Conservation (phyloP, 75 land plant species). For the Isoetes taiwanensis region DNA sequence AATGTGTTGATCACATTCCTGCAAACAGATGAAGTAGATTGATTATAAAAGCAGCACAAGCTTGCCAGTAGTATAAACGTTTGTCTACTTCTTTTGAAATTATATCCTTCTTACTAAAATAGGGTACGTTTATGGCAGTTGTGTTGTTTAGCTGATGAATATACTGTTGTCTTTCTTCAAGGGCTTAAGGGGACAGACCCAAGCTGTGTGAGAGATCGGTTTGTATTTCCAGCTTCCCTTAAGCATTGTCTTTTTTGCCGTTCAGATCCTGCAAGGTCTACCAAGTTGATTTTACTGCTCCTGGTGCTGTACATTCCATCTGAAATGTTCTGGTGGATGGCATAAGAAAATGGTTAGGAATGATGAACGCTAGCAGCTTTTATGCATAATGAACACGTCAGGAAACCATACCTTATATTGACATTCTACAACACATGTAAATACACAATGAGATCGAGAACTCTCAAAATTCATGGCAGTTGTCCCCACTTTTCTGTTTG, state of each 20-base stretch:
- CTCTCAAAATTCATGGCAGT: conserved; percentile 30
- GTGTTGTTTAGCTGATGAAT: not conserved
- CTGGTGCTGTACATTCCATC: not conserved
- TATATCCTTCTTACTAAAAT: no score
- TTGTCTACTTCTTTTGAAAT: no score
- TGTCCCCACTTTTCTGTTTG: conserved; percentile 8
- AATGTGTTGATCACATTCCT: not conserved
- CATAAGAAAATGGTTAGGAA: conserved; percentile 8
- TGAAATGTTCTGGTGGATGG: not conserved
- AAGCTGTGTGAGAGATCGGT: conserved; percentile 21
- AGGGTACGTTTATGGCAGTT: not conserved
- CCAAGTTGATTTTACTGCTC: conserved; percentile 12
- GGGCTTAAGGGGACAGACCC: not conserved
- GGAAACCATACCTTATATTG: conserved; percentile 13
- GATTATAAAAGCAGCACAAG: not conserved
- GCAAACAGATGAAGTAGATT: not conserved
- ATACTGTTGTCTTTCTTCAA: not conserved
- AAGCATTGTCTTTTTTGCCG: conserved; percentile 27
- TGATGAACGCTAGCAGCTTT: not conserved
- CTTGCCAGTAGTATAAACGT: no score
- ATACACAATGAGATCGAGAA: conserved; percentile 27
- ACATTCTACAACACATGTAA: conserved; percentile 16
- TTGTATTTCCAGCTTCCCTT: conserved; percentile 24
- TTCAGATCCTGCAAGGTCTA: conserved; percentile 27
- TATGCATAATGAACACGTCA: not conserved